These are phyloP conservation scores for barrel medic (Medicago truncatula) DNA, from an alignment of 306 rosid species.

Conservation along the genomic window MtrunA17r5.0-ANR NC_053043.1:50758501-50759000, in stretches of 20 bases:
- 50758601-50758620: conserved; percentile 85
- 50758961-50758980: conserved; percentile 7
- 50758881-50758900: conserved; percentile 6
- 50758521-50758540: conserved; percentile 84
- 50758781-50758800: conserved; percentile 28
- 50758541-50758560: conserved; percentile 90
- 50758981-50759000: neutral
- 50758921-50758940: neutral
- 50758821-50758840: neutral
- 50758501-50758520: conserved; percentile 66
- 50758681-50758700: conserved; percentile 58
- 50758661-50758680: conserved; percentile 86
- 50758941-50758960: neutral
- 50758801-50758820: conserved; percentile 10
- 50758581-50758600: conserved; percentile 71
- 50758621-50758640: conserved; percentile 93
- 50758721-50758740: conserved; percentile 12
- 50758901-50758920: conserved; percentile 10
- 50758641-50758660: conserved; percentile 81
- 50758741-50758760: neutral
- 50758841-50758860: neutral
- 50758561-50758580: conserved; percentile 93
- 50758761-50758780: conserved; percentile 19
- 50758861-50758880: conserved; percentile 7
- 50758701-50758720: conserved; percentile 20